Conservation (phyloP, 768 basidiomycete genomes). For the Tylopilus sp. region DNA sequence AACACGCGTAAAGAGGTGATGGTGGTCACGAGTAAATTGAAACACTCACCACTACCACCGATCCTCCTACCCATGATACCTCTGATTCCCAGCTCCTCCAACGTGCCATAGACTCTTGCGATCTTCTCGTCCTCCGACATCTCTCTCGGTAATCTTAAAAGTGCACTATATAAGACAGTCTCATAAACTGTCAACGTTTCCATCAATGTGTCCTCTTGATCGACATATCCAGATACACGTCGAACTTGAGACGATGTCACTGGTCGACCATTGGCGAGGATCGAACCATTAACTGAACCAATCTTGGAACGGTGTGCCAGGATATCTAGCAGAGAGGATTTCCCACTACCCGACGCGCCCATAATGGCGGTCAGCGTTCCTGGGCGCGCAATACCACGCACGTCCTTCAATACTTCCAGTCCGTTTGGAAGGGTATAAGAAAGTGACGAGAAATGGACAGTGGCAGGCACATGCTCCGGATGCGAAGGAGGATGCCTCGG, state of each 20-base stretch:
- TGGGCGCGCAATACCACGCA: constrained; percentile 81
- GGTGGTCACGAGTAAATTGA: background rate
- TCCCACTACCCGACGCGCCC: constrained; percentile 96
- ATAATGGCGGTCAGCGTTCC: constrained; percentile 95
- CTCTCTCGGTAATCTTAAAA: constrained; percentile 85
- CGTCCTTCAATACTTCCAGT: constrained; percentile 69
- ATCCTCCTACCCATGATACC: constrained; percentile 88
- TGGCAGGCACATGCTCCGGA: constrained; percentile 88
- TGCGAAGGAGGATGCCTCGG: constrained; percentile 53
- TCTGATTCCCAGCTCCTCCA: constrained; percentile 93
- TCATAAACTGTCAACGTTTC: constrained; percentile 97
- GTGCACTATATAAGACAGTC: constrained; percentile 90
- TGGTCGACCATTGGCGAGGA: constrained; percentile 81
- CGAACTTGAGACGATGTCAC: constrained; percentile 75
- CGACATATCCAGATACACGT: constrained; percentile 90
- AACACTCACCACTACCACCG: constrained; percentile 70
- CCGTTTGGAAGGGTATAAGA: constrained; percentile 67
- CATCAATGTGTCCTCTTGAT: constrained; percentile 98
- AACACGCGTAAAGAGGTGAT: constrained; percentile 1
- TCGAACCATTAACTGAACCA: constrained; percentile 67
- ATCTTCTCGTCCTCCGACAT: constrained; percentile 97
- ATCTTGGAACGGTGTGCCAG: constrained; percentile 88
- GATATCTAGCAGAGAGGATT: constrained; percentile 95
- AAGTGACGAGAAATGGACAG: constrained; percentile 84
- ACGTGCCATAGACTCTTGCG: constrained; percentile 89